A percentile compares a stretch with the other conserved stretches of the same genome.
Conservation (phyloP, 148 eudicot genomes). For the Rhododendron kiyosumense region DNA sequence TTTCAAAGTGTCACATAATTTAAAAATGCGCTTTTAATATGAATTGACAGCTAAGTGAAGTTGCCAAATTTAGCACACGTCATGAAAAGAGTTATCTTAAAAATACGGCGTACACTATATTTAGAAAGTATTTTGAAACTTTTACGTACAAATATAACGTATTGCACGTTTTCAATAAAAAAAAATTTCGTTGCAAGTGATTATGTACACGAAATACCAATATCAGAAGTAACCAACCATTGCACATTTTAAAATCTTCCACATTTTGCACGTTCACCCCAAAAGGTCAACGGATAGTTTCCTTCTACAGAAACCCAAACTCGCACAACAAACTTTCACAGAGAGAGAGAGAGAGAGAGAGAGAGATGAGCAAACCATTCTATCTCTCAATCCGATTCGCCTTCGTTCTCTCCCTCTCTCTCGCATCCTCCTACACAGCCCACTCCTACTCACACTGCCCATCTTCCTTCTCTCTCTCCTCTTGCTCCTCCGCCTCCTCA, state of each 20-base stretch:
- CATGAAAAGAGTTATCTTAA: no score
- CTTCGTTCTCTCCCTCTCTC: constrained; percentile 44
- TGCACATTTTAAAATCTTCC: neutral
- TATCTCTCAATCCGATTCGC: constrained; percentile 41
- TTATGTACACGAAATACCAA: no score
- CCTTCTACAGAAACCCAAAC: neutral
- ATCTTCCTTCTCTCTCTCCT: constrained; percentile 7
- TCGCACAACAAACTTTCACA: neutral
- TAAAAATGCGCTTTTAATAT: no score
- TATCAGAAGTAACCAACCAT: no score
- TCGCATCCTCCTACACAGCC: constrained; percentile 25
- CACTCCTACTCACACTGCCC: constrained; percentile 12
- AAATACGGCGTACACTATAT: no score
- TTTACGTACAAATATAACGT: no score
- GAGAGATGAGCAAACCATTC: constrained; percentile 17
- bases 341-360: neutral
- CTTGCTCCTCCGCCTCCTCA: constrained; percentile 3
- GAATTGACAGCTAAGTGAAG: no score
- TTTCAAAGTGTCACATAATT: no score
- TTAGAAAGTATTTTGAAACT: no score
- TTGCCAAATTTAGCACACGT: no score
- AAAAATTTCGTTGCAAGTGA: no score
- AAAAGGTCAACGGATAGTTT: neutral
- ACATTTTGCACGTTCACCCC: neutral
- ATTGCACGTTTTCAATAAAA: no score